Percentiles rank a stretch among this genome's conserved stretches.
phyloP scores from a whole-genome alignment of 2,329 filamentous ascomycete genomes.

The Eutypa lata region DNA sequence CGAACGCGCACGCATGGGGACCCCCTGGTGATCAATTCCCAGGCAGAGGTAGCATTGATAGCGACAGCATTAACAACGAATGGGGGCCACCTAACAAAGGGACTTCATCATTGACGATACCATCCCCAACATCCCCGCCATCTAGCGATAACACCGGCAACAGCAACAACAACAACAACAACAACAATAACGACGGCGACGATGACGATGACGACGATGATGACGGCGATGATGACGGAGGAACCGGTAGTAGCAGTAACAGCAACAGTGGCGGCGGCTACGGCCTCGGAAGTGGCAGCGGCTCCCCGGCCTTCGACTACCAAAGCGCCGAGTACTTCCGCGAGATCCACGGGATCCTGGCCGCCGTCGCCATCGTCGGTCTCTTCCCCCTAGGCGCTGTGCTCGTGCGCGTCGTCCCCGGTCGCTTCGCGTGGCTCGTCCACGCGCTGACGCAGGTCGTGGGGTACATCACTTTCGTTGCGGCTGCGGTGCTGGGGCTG shows the following conservation, averaged over 20 bases:
- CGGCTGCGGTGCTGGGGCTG: constrained; percentile 40
- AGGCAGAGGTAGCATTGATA: neutral
- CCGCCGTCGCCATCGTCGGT: constrained; percentile 36
- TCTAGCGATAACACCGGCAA: neutral
- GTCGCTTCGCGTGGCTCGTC: constrained; percentile 32
- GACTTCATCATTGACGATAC: neutral
- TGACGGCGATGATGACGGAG: neutral
- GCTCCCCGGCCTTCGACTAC: constrained; percentile 24
- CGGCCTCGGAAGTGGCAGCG: constrained; percentile 1
- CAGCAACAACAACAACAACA: neutral
- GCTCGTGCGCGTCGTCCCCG: constrained; percentile 36
- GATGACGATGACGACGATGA: too few species aligned
- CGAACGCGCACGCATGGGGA: neutral
- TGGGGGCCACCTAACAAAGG: neutral
- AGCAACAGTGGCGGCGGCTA: neutral
- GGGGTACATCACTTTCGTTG: constrained; percentile 34
- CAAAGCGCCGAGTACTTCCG: constrained; percentile 27
- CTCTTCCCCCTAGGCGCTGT: constrained; percentile 44
- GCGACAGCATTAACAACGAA: neutral
- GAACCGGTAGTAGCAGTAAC: neutral
- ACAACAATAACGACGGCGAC: neutral
- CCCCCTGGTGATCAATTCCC: neutral
- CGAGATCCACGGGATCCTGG: constrained; percentile 39
- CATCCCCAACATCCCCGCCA: too few species aligned
- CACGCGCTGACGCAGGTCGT: constrained; percentile 39